Evolutionary conservation across 2,329 filamentous ascomycete genomes (phyloP), one percentile per base, ranked within the genome.

Genomic region (Paecilomyces niveus): DNA sequence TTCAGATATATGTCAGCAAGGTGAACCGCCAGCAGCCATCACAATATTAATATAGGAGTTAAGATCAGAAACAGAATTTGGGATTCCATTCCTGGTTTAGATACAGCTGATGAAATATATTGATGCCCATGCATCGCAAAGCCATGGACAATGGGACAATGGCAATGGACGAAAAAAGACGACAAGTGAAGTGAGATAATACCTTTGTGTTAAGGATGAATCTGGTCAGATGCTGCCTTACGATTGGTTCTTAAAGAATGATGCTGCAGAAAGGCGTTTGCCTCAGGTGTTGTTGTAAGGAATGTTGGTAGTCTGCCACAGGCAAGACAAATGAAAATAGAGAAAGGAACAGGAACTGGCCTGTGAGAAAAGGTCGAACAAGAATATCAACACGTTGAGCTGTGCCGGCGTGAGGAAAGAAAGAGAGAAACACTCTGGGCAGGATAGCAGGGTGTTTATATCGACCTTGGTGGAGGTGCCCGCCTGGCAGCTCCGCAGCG

Each of bases 261-360:
- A 50, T 62, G n/a, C 15, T 57, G 26, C 53, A 45, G 29, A 22
- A 45, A 33, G 45, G 9, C 29, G 22, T 52, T 15, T 52, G 50
- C 50, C 29, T 52, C 50, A 52, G 10, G 13, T 9, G 32, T 54
- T 56, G 55, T 53, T 49, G 33, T 58, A 71, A 70, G 62, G 67
- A 69, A 64, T 64, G 66, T 65, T 57, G 63, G 11, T 61, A 65
- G 66, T 66, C 61, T 67, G 70, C 70, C 69, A 66, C 70, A 71
- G 70, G 69, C 70, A 67, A 65, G 58, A 65, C n/a, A n/a, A n/a
- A n/a, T n/a, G n/a, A n/a, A n/a, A n/a, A n/a, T n/a, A n/a, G n/a
- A 58, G 64, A 69, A 67, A 65, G 64, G 57, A 64, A 69, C 68
- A 73, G 70, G 71, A 64, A 67, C 72, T 72, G 64, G 72, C 71